Base-by-base conservation (phyloP, 2,329 filamentous ascomycete species). In the Fusarium equiseti region DNA sequence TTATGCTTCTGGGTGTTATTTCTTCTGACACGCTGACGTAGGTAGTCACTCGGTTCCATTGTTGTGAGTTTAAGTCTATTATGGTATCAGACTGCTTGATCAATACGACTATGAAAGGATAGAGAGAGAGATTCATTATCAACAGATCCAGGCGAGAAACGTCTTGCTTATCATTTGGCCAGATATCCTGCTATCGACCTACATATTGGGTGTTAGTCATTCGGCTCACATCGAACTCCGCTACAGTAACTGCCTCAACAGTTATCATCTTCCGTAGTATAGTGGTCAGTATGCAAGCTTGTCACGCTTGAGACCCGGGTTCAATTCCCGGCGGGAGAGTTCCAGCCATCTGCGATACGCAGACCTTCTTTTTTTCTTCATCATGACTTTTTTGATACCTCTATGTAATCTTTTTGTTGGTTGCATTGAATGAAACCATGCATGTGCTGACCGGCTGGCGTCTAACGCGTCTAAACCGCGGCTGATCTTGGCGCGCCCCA, bases 261-360 rank as follows among this genome's bases (percentile, higher is more conserved):
- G 42, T 44, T 44, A 44, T 44, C 13, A 13, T 63, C 53, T 64
- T 64, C 32, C 43, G 43, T 68, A 63, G 52, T 68, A 63, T 68
- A 68, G 51, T 68, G 63, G 63, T 68, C 53, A 68, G 53, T 64
- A 68, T 59, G 52, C 59, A 59, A 68, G 64, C 61, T 66, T 66
- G 38, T 60, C 61, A 66, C 54, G 61, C 63, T 66, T 66, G 48
- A 66, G 62, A 63, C 64, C 64, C 52, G 66, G 59, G 53, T 68
- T 67, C 48, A 59, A 64, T 68, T 59, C 64, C 64, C 53, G 49
- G 66, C 64, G 63, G 49, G 66, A 64, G 59, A 69, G 59, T 48
- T 43, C 62, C 53, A 59, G 35, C 59, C 65, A 57, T 35, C 27
- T 68, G 64, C 43, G 32, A 42, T 63, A 51, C 43, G 13, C 48